These are phyloP conservation scores for Dalbergia cultrata DNA, from an alignment of 306 rosid species.

Conservation along the genomic window DNA sequence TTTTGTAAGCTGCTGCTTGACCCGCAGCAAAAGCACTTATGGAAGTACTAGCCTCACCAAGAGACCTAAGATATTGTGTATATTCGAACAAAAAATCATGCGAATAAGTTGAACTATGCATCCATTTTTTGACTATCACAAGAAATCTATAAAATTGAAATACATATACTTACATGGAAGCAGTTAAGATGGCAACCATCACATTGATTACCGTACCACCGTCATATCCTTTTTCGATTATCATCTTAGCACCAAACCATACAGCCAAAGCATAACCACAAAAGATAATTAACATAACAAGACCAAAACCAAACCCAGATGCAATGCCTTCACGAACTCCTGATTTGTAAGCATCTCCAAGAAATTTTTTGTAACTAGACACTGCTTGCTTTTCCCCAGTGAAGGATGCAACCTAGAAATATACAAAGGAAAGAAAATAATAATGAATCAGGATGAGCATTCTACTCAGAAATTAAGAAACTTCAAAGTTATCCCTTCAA, in stretches of 20 bases:
- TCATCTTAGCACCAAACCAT: conserved; percentile 81
- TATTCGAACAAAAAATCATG: not conserved
- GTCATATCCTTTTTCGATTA: conserved; percentile 65
- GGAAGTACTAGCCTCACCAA: conserved; percentile 81
- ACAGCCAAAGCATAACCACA: conserved; percentile 70
- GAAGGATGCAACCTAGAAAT: conserved; percentile 75
- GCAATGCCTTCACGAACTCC: conserved; percentile 74
- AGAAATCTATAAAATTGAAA: not conserved
- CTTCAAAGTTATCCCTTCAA: not conserved
- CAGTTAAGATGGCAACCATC: conserved; percentile 71
- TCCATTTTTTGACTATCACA: not conserved
- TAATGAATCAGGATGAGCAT: not conserved
- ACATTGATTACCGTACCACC: conserved; percentile 76
- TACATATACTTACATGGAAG: conserved; percentile 68
- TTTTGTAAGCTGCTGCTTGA: conserved; percentile 87
- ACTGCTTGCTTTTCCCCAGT: conserved; percentile 82
- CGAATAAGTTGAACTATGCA: conserved; percentile 16
- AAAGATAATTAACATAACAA: conserved; percentile 61
- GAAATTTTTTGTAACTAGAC: conserved; percentile 61
- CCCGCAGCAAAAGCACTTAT: conserved; percentile 83
- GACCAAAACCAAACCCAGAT: conserved; percentile 67
- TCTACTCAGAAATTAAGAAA: not conserved
- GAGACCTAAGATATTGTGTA: conserved; percentile 61
- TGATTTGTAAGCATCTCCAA: conserved; percentile 67
- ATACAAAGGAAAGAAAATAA: not conserved